phyloP scores from a whole-genome alignment of 495 filamentous ascomycete species.

The Diplogelasinospora grovesii region DNA sequence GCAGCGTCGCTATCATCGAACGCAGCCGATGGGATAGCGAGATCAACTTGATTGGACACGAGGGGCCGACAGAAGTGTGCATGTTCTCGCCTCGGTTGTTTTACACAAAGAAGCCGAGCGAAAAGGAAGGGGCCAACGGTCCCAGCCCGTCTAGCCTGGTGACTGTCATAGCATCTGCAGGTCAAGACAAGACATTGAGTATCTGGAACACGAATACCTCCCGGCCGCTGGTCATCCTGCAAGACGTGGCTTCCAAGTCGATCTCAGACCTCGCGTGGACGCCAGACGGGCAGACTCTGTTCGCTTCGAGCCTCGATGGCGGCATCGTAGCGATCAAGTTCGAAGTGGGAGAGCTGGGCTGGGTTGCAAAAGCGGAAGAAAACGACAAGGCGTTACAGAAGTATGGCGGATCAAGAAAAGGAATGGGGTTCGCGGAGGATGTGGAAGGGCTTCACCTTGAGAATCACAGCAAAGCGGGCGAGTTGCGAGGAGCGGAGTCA shows the following conservation, averaged over 20 bases:
- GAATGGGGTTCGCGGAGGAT: conserved; percentile 83
- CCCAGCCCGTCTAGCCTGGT: conserved; percentile 45
- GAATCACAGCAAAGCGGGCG: conserved; percentile 84
- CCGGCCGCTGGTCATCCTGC: conserved; percentile 76
- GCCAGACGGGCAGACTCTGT: conserved; percentile 82
- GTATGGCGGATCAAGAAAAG: conserved; percentile 79
- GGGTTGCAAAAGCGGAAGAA: conserved; percentile 61
- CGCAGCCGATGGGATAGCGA: conserved; percentile 90
- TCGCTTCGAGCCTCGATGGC: conserved; percentile 80
- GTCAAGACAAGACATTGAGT: conserved; percentile 90
- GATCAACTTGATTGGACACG: conserved; percentile 95
- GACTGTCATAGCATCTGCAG: conserved; percentile 92
- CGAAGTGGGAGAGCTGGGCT: conserved; percentile 42
- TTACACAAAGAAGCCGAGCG: conserved; percentile 55
- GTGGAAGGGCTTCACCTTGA: conserved; percentile 80
- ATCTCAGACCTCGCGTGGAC: conserved; percentile 93
- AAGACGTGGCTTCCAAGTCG: conserved; percentile 82
- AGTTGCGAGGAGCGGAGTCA: conserved; percentile 81
- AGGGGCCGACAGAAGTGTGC: conserved; percentile 94
- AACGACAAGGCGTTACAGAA: conserved; percentile 90
- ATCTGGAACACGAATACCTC: conserved; percentile 97
- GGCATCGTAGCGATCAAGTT: conserved; percentile 65
- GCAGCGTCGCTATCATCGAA: conserved; percentile 92
- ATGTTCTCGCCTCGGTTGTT: conserved; percentile 93
- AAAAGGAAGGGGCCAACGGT: conserved; percentile 29